Evolutionary conservation across 306 rosid genomes (phyloP).

Genomic region (Prunus armeniaca): DNA sequence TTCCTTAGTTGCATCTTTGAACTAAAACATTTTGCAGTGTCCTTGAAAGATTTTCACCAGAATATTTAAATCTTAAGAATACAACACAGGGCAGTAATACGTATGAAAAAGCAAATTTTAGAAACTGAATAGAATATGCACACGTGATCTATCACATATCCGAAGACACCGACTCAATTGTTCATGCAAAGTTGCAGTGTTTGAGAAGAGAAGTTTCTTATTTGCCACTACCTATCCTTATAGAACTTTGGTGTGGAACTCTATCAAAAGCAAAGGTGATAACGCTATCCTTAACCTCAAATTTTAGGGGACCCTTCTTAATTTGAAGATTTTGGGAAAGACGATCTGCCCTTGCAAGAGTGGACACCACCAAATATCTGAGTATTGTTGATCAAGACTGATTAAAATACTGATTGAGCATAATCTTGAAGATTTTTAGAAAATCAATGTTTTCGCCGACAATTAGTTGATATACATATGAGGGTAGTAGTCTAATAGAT

Average conservation of each 20-base stretch:
- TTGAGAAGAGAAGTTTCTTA: neutral
- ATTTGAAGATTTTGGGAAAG: neutral
- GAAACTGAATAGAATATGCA: neutral
- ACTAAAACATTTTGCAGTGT: neutral
- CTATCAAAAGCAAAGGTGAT: neutral
- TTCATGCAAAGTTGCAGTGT: neutral
- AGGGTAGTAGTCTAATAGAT: neutral
- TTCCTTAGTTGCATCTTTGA: slow-evolving; percentile 4
- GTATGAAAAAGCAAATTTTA: neutral
- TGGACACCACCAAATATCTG: neutral
- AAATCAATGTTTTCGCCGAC: neutral
- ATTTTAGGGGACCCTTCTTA: neutral
- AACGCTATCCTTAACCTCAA: neutral
- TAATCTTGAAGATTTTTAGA: neutral
- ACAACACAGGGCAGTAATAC: neutral
- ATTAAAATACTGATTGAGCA: neutral
- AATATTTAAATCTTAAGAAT: neutral
- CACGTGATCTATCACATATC: neutral
- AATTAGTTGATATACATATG: neutral
- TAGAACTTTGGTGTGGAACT: neutral
- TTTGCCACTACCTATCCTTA: neutral
- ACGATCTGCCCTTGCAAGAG: neutral
- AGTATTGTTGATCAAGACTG: neutral
- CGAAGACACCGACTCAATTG: neutral
- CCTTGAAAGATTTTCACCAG: neutral